Base-by-base conservation (phyloP, 495 filamentous ascomycete species). In the Penicillium flavigenum region DNA sequence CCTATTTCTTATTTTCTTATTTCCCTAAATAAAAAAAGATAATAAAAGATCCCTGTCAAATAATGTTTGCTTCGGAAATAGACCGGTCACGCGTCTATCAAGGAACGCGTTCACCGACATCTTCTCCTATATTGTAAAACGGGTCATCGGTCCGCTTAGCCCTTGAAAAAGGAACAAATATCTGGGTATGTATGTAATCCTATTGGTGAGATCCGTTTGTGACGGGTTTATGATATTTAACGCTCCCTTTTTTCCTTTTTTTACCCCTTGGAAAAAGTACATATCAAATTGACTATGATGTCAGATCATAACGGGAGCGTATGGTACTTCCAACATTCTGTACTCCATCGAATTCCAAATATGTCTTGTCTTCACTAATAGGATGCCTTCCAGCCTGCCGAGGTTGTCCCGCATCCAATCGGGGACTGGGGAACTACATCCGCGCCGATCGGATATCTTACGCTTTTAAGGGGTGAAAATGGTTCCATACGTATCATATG, bases 391-490 rank as follows among this genome's bases (percentile, higher is more conserved):
- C 65, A 63, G 59, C 38, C 43, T 26, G 22, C 52, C 54, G 42
- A 47, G 11, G 39, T 47, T 42, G 22, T 24, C 56, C 60, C 43
- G 60, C 48, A 57, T 58, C 53, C 66, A 68, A 66, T 66, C 66
- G 66, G 66, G 65, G 66, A n/a, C 38, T 11, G 36, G 4, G 16
- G 47, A 7, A 7, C 16, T n/a, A 12, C 63, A 53, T 68, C 66
- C 66, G 66, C 57, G 51, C 63, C 63, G 66, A 66, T 68, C 63
- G 54, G 53, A 59, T 63, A 59, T 60, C 61, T 47, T 41, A 22
- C 20, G 31, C 36, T 14, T 27, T 26, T 38, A 53, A 54, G 43
- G 36, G 47, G 41, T 20, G 36, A 16, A 34, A 34, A 47, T 19
- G 46, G 8, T 32, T 29, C 16, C n/a, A 48, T 48, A 48, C 46